Base-by-base conservation (phyloP, 75 land plant species). In the Ceratopteris richardii region DNA sequence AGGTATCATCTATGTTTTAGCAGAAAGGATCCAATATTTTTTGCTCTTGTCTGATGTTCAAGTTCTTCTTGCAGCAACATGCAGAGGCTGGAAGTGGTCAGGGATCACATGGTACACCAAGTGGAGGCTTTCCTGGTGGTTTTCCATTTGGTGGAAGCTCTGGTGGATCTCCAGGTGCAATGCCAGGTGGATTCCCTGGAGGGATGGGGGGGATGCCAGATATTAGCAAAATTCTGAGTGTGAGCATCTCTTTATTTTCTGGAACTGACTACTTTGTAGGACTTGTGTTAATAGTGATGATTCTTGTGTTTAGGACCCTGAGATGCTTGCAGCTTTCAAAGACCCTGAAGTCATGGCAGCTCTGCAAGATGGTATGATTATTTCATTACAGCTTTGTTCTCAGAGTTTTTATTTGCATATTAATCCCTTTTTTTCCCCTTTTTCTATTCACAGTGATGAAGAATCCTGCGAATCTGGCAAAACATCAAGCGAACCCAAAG, bases 341-440 rank as follows among this genome's bases (percentile, higher is more conserved):
- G 98, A 94, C 60, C 98, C 98, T 37, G 98, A 94, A 60, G 69
- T 94, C 21, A 86, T 94, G 96, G 76, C 91, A 40, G 98, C 98
- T 52, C 88, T 94, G 55, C 98, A 94, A 76, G 98, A 94, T 75
- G 91, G 98, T 94, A 75, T 20, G 13, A 23, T 42, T 55, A 19
- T 41, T 57, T n/a, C 42, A 51, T 43, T 33, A 9, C 9, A 4
- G 7, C 37, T 33, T 9, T 33, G 3, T 33, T 33, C 9, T 33
- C 3, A 33, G 37, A 33, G 9, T 3, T 33, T 33, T 33, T 33
- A 33, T 33, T 33, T 33, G 3, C 37, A 33, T 33, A 9, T 33
- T 3, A n/a, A n/a, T n/a, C n/a, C n/a, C n/a, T n/a, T n/a, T n/a
- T n/a, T 64, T 29, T 33, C 20, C 54, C 22, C 0, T 29, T 43